Percentiles rank a stretch among this genome's conserved stretches.
Conservation (phyloP, 495 filamentous ascomycete species). For the Zalerion maritima region DNA sequence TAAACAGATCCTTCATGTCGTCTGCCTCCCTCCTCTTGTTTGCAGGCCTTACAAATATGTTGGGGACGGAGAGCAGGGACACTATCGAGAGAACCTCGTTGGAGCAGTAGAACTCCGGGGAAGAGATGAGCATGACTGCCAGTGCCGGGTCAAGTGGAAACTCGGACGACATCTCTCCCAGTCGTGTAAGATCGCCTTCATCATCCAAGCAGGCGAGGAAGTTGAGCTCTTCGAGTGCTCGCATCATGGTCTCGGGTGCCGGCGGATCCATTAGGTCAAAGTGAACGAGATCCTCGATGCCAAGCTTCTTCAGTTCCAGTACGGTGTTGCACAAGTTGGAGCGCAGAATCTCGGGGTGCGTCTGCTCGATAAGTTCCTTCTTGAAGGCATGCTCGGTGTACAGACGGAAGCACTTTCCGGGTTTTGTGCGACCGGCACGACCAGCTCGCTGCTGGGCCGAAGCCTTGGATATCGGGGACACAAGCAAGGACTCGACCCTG, state of each 20-base stretch:
- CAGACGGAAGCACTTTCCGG: constrained; percentile 93
- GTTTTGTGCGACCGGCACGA: constrained; percentile 94
- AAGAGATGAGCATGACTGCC: constrained; percentile 95
- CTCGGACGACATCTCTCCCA: constrained; percentile 82
- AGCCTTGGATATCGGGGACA: constrained; percentile 93
- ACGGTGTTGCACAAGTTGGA: constrained; percentile 93
- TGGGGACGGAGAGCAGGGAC: constrained; percentile 83
- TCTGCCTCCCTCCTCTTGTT: constrained; percentile 80
- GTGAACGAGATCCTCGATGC: constrained; percentile 89
- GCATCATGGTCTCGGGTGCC: constrained; percentile 96
- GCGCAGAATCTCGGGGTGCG: constrained; percentile 86
- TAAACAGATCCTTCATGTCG: constrained; percentile 91
- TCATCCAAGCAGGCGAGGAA: constrained; percentile 95
- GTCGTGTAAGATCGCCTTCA: constrained; percentile 74
- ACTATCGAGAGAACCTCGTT: constrained; percentile 96
- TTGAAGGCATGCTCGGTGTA: constrained; percentile 97
- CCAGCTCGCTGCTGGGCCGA: constrained; percentile 97
- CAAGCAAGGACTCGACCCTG: constrained; percentile 86
- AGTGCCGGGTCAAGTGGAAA: constrained; percentile 92
- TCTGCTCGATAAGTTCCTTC: constrained; percentile 93
- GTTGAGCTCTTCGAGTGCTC: constrained; percentile 93
- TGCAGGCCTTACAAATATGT: constrained; percentile 82
- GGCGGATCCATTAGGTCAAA: constrained; percentile 99
- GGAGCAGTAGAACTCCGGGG: constrained; percentile 96
- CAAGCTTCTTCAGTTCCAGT: constrained; percentile 92